These are phyloP conservation scores for Termitomyces sp. DNA, from an alignment of 768 basidiomycete species.

Conservation along the genomic window DNA sequence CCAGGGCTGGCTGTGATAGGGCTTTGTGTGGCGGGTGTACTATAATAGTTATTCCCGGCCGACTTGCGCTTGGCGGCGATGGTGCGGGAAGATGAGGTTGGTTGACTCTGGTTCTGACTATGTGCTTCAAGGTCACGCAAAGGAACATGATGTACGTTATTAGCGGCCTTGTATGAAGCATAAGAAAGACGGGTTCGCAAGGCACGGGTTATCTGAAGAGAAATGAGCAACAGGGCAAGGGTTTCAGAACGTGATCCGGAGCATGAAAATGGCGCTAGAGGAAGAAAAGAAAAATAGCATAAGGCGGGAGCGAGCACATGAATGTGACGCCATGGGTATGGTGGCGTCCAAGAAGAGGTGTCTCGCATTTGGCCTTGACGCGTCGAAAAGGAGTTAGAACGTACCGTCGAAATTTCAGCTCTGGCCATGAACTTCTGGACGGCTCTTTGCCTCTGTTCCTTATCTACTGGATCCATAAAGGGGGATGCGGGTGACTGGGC, in stretches of 20 bases:
- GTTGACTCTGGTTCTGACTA: conserved; percentile 38
- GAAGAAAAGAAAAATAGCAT: conserved; percentile 8
- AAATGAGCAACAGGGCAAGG: conserved; percentile 36
- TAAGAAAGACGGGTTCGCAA: conserved; percentile 79
- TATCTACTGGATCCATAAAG: conserved; percentile 42
- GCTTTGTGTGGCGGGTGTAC: conserved; percentile 51
- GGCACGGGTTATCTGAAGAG: conserved; percentile 69
- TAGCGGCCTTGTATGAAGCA: conserved; percentile 79
- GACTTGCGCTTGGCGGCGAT: conserved; percentile 60
- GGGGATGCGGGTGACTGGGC: conserved; percentile 33
- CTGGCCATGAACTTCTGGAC: conserved; percentile 75
- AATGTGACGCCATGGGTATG: conserved; percentile 6
- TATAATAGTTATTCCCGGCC: conserved; percentile 39
- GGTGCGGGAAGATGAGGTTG: conserved; percentile 45
- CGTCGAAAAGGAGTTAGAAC: conserved; percentile 45
- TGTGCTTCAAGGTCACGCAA: conserved; percentile 73
- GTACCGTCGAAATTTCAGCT: conserved; percentile 78
- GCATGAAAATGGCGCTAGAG: conserved; percentile 9
- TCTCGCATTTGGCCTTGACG: conserved; percentile 31
- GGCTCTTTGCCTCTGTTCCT: conserved; percentile 62
- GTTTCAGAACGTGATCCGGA: conserved; percentile 26
- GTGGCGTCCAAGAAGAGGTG: neutral
- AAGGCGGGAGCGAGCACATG: conserved; percentile 6
- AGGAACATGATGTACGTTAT: conserved; percentile 64
- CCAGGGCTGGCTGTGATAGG: conserved; percentile 28